A percentile compares a stretch with the other conserved stretches of the same genome.
Evolutionary conservation across 225 moss, liverwort and hornwort genomes (phyloP).

Genomic region (Climacium dendroides): DNA sequence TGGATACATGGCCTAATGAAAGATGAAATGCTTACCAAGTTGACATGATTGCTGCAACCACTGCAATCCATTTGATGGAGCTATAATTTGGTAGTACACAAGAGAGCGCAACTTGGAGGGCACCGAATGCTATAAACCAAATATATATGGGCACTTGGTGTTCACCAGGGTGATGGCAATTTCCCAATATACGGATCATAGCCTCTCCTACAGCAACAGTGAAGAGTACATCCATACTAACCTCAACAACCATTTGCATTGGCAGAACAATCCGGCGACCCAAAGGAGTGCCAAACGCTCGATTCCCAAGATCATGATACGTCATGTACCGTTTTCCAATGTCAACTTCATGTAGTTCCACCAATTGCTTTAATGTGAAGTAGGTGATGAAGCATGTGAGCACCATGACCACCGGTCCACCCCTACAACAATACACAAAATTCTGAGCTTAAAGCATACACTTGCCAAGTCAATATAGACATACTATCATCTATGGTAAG

Average conservation of each 20-base stretch:
- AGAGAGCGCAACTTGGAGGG: not conserved
- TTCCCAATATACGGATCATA: not conserved
- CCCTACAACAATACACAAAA: not conserved
- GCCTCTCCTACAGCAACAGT: not conserved
- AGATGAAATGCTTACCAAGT: not conserved
- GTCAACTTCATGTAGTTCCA: not conserved
- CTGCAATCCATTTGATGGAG: not conserved
- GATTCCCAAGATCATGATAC: not conserved
- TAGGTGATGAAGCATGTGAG: not conserved
- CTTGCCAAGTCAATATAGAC: too few relatives aligned
- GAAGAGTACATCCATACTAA: not conserved
- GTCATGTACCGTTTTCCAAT: not conserved
- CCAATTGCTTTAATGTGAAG: not conserved
- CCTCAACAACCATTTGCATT: not conserved
- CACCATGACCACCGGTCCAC: not conserved
- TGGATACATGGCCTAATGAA: not conserved
- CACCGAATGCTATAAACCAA: not conserved
- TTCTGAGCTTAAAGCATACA: too few relatives aligned
- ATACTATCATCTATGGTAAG: too few relatives aligned
- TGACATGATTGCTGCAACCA: not conserved
- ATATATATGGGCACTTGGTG: not conserved
- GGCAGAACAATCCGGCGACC: not conserved
- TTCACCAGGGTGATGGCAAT: too few relatives aligned
- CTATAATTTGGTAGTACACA: not conserved
- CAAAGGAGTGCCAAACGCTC: not conserved